Conservation (phyloP, 2,329 filamentous ascomycete species). For the Fusarium pseudocircinatum region DNA sequence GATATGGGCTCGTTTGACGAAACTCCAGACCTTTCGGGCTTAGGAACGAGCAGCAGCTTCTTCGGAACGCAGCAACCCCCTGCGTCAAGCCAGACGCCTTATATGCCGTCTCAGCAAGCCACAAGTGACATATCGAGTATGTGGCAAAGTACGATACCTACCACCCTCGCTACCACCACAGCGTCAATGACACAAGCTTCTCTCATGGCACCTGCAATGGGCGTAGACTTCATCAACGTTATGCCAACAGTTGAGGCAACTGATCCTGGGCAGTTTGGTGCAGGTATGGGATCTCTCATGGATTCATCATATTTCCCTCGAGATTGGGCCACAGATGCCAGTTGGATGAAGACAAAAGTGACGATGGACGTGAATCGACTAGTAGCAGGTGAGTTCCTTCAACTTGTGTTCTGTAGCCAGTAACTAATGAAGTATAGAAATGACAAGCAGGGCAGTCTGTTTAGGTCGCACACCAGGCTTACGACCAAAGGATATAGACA, state of each 20-base stretch:
- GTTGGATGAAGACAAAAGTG: conserved; percentile 46
- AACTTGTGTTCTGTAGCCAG: no score
- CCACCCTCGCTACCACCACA: conserved; percentile 12
- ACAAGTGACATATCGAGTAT: neutral
- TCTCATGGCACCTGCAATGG: conserved; percentile 7
- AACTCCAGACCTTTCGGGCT: conserved; percentile 5
- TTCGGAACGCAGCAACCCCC: conserved; percentile 14
- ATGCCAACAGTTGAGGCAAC: neutral
- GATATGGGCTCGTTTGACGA: conserved; percentile 53
- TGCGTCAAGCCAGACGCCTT: conserved; percentile 1
- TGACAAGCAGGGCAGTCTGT: conserved; percentile 50
- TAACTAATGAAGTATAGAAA: conserved; percentile 44
- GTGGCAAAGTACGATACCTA: conserved; percentile 28
- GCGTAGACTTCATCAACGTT: conserved; percentile 12
- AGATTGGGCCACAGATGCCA: conserved; percentile 26
- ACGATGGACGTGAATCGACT: conserved; percentile 49
- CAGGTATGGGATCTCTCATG: conserved; percentile 15
- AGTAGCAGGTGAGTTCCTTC: conserved; percentile 45
- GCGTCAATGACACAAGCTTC: conserved; percentile 7
- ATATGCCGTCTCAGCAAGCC: conserved; percentile 6
- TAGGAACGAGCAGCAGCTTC: conserved; percentile 8
- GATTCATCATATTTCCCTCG: conserved; percentile 21
- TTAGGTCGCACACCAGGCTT: conserved; percentile 53
- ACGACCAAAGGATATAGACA: conserved; percentile 51
- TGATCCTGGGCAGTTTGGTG: conserved; percentile 14